Evolutionary conservation across 257 asterid genomes (phyloP), one percentile per base, ranked within the genome.

Genomic region (Cordia subcordata): DNA sequence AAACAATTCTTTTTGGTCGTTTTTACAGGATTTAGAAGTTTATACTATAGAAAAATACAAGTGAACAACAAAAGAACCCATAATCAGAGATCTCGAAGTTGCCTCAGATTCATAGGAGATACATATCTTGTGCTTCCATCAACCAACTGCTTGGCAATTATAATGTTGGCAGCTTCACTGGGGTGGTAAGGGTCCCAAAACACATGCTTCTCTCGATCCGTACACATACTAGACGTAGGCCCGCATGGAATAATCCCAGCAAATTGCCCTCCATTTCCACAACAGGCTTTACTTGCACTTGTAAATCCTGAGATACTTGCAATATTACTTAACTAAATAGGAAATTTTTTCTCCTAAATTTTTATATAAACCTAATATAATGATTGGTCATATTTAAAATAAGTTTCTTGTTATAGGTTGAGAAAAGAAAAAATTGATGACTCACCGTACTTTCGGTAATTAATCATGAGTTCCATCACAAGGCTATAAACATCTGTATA

Each of bases 111-210:
- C 62, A 90, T 57, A 1, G 98, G 98, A 67, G 89, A 63, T 1
- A 87, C 72, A 50, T 83, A 85, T 75, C 55, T 87, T 0, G 65
- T 14, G 62, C 67, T 83, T 10, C 96, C 98, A 58, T 85, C 86
- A 32, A 90, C 13, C 72, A 90, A 17, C 52, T 87, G 95, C n/a
- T 90, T 90, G 53, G 98, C 91, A 58, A 90, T 87, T 21, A 90
- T 62, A 68, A 90, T 8, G 65, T 90, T 90, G 37, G 98, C 88
- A 4, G 96, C 96, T 60, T 90, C 91, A 63, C 95, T 90, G 0
- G 98, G 98, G 61, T 90, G 98, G 70, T 90, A 90, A 45, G 93
- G 84, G 71, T 90, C 98, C 98, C 98, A 90, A 49, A 90, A 90
- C 8, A 90, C 90, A 73, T 90, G 88, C 51, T 87, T 87, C 53